Conservation (phyloP, 169 alveolate genomes). For the Perkinsus chesapeaki region DNA sequence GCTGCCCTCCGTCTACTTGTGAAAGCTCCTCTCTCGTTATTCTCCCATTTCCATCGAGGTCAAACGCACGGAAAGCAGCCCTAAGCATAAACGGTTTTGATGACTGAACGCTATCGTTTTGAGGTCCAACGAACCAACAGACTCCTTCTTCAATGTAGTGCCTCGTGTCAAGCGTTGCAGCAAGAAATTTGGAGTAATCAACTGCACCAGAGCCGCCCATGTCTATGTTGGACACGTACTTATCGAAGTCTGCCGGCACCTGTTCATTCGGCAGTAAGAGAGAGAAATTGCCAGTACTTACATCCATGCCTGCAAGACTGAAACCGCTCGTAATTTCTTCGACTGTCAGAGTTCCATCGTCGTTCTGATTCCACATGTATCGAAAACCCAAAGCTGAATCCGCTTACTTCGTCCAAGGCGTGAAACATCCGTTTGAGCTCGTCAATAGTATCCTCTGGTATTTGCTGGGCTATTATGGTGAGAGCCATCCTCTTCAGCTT, state of each 20-base stretch:
- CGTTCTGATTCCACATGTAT: too few relatives aligned
- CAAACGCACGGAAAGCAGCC: constrained; percentile 41
- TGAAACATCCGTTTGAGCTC: constrained; percentile 21
- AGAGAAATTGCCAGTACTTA: neutral
- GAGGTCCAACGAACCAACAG: constrained; percentile 43
- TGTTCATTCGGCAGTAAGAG: too few relatives aligned
- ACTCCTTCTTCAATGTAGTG: constrained; percentile 29
- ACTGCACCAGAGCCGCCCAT: constrained; percentile 49
- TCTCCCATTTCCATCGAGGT: constrained; percentile 44
- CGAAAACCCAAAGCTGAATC: too few relatives aligned
- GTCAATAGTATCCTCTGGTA: constrained; percentile 30
- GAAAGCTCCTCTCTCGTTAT: constrained; percentile 35
- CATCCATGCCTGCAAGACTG: constrained; percentile 19
- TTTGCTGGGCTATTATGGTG: constrained; percentile 34
- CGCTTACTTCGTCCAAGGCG: constrained; percentile 15
- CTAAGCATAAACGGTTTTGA: constrained; percentile 21
- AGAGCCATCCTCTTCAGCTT: constrained; percentile 30
- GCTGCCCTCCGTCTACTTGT: too few relatives aligned
- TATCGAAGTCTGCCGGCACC: constrained; percentile 19
- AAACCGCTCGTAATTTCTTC: constrained; percentile 30
- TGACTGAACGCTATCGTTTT: constrained; percentile 17
- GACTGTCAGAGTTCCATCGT: constrained; percentile 35
- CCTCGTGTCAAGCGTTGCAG: constrained; percentile 41
- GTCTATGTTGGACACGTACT: constrained; percentile 41
- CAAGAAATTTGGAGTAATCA: constrained; percentile 50